Conservation (phyloP, 75 land plant genomes). For the Pinus albicaulis region DNA sequence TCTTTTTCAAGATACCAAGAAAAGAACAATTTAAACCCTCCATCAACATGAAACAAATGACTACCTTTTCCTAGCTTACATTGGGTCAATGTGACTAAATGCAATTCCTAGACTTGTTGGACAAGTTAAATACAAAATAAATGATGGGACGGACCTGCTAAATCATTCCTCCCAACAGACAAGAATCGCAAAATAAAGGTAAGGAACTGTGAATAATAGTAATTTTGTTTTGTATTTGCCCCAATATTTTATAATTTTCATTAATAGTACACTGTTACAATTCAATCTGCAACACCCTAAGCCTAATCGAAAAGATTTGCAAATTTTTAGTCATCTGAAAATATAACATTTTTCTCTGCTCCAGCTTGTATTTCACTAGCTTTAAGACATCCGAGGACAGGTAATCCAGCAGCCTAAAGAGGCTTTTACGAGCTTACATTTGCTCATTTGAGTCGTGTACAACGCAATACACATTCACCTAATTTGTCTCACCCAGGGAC, state of each 20-base stretch:
- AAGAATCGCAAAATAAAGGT: neutral
- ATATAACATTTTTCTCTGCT: neutral
- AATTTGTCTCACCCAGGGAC: neutral
- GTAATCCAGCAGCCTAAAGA: neutral
- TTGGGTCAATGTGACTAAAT: no score
- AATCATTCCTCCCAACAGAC: neutral
- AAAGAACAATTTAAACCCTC: neutral
- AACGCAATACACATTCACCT: neutral
- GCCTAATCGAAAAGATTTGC: neutral
- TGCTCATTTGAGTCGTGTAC: neutral
- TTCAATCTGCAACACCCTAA: neutral
- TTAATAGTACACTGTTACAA: neutral
- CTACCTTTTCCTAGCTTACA: no score
- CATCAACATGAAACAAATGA: no score
- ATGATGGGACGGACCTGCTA: neutral
- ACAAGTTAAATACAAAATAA: no score
- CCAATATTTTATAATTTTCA: neutral
- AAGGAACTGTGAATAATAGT: no score
- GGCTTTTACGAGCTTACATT: neutral
- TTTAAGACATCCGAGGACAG: neutral
- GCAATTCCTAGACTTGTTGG: no score
- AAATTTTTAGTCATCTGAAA: neutral
- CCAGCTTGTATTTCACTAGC: neutral
- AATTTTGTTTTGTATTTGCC: neutral
- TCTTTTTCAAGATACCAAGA: neutral